Percentiles rank a stretch among this genome's conserved stretches.
phyloP scores from a whole-genome alignment of 176 grass and related monocot species.

The Oryza coarctata region DNA sequence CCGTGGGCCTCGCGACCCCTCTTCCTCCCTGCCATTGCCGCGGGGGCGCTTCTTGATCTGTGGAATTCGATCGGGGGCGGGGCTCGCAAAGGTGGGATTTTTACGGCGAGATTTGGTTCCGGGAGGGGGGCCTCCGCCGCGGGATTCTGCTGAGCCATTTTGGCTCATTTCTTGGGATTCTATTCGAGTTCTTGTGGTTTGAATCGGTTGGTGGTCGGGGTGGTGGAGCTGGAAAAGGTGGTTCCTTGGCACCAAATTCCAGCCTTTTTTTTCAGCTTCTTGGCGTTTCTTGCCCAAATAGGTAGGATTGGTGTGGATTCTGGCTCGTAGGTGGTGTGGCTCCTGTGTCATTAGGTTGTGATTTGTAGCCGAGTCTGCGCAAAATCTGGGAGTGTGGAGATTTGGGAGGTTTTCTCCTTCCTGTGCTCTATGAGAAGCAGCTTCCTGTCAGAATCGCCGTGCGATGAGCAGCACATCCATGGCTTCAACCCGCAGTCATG shows the following conservation, averaged over 20 bases:
- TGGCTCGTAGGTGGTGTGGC: slow-evolving; percentile 9
- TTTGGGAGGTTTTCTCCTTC: slow-evolving; percentile 78
- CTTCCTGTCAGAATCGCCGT: slow-evolving; percentile 72
- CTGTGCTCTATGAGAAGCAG: slow-evolving; percentile 96
- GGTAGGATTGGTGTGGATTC: slow-evolving; percentile 9
- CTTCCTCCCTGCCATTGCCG: not conserved
- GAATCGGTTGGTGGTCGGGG: slow-evolving; percentile 22
- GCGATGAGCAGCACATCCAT: slow-evolving; percentile 72
- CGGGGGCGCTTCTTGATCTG: not conserved
- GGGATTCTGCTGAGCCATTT: slow-evolving; percentile 20
- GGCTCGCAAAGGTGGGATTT: slow-evolving; percentile 13
- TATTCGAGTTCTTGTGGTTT: not conserved
- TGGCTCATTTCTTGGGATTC: slow-evolving; percentile 14
- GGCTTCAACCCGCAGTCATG: slow-evolving; percentile 80
- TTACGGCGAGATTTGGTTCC: slow-evolving; percentile 33
- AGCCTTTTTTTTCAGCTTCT: not conserved
- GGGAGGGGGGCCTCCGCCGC: not conserved
- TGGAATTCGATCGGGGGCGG: slow-evolving; percentile 17
- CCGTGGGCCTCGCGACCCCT: not conserved
- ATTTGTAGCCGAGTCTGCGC: slow-evolving; percentile 14
- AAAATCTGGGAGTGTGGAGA: slow-evolving; percentile 74
- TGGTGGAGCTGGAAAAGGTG: not conserved
- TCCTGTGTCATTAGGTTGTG: slow-evolving; percentile 9
- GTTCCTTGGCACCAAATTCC: slow-evolving; percentile 17
- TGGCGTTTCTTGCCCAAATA: slow-evolving; percentile 8